Evolutionary conservation across 73 alveolate genomes (phyloP).

Genomic region (Tetrahymena malaccensis): DNA sequence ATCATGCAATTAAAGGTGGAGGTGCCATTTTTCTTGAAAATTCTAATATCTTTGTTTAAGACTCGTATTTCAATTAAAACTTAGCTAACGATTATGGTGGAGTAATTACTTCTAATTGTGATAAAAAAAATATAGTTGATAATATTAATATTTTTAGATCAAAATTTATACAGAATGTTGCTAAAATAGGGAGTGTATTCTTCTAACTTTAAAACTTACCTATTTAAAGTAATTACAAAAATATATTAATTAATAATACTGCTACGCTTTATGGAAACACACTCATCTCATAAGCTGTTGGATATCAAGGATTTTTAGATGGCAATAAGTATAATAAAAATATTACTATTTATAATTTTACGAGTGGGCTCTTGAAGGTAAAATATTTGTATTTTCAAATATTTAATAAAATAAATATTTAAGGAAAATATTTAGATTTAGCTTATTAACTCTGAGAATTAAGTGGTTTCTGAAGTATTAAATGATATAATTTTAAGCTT

Average conservation of each 20-base stretch:
- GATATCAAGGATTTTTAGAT: not conserved
- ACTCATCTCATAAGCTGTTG: not conserved
- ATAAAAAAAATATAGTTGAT: not conserved
- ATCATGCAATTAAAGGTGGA: not conserved
- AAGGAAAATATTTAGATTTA: not conserved
- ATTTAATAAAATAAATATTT: no score
- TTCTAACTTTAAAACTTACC: not conserved
- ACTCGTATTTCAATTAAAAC: not conserved
- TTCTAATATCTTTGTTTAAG: not conserved
- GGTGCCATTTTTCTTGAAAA: not conserved
- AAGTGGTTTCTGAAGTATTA: not conserved
- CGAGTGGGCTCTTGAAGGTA: not conserved
- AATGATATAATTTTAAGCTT: not conserved
- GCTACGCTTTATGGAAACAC: not conserved
- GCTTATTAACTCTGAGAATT: not conserved
- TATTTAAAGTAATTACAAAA: not conserved
- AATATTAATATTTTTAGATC: not conserved
- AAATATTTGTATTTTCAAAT: no score
- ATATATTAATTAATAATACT: not conserved
- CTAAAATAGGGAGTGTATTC: not conserved
- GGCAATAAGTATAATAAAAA: not conserved
- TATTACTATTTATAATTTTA: not conserved
- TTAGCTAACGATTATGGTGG: not conserved
- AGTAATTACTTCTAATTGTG: not conserved
- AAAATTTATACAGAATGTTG: not conserved